phyloP scores from a whole-genome alignment of 192 early-diverging fungal species.

The Coemansia sp. region DNA sequence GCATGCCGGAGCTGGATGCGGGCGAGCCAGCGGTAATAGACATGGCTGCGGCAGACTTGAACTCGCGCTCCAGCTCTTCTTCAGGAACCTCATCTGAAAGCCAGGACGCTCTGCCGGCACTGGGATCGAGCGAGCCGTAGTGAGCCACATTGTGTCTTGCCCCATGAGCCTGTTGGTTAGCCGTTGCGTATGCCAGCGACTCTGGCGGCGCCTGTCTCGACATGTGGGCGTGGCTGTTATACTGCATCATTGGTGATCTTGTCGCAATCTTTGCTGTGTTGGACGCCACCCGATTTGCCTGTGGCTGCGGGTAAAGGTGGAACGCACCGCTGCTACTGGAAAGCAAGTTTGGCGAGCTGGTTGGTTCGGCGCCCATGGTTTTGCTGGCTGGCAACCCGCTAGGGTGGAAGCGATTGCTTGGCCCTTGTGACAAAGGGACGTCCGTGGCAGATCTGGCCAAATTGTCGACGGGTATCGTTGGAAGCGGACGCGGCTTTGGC shows the following conservation, averaged over 20 bases:
- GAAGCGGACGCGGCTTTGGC: background rate
- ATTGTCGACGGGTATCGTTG: background rate
- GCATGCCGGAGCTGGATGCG: background rate
- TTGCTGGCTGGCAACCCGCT: conserved; percentile 1
- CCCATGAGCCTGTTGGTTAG: background rate
- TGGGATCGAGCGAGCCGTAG: conserved; percentile 8
- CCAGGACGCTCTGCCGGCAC: conserved; percentile 25
- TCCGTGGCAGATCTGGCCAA: background rate
- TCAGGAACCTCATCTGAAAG: conserved; percentile 45
- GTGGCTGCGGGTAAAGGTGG: conserved; percentile 26
- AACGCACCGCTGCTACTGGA: conserved; percentile 11
- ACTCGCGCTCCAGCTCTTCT: conserved; percentile 19
- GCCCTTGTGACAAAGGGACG: background rate
- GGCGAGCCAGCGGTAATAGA: background rate
- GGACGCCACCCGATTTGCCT: background rate
- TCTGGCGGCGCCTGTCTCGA: background rate
- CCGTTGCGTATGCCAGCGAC: background rate
- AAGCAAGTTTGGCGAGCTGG: background rate
- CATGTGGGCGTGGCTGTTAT: background rate
- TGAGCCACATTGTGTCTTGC: background rate
- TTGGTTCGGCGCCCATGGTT: background rate
- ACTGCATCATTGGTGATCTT: background rate
- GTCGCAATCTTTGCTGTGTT: conserved; percentile 3
- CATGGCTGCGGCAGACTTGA: background rate
- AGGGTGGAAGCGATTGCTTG: background rate